Evolutionary conservation across 73 alveolate genomes (phyloP), one percentile per base, ranked within the genome.

Genomic region (Stentor roeselii): DNA sequence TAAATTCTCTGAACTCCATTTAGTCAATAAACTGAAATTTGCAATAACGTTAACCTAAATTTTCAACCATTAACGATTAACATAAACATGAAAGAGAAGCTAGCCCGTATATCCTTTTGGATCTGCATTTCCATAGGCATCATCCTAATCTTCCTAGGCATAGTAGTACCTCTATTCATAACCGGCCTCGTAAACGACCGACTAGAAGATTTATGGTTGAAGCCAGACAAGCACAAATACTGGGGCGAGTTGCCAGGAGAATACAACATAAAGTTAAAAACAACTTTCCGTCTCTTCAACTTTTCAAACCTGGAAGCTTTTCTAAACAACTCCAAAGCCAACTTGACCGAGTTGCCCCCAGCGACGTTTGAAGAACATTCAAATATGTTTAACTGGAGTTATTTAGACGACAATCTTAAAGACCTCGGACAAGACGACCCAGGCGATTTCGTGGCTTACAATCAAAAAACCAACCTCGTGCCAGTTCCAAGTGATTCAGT

Each of bases 281-380:
- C 30, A 50, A 11, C 67, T 11, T 50, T 50, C 21, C 6, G 21
- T 11, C 6, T 50, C 21, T 50, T 50, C 67, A 50, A 50, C 67
- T 50, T 11, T 21, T 11, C 67, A 50, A 50, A 50, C 21, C 30
- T 50, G 30, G 30, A 6, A 11, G 67, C 6, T 50, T 11, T 50
- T 11, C 6, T 50, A 6, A 50, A 50, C 21, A 21, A 21, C 6
- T 6, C 6, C 6, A 21, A 11, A 11, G 67, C 80, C 11, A 67
- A 21, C 42, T 27, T 67, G 14, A 40, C 34, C 2, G 80, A 67
- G 2, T 30, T 32, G n/a, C 80, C 80, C 0, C n/a, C 37, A 30
- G 37, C n/a, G 34, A 30, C 80, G 21, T 67, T 67, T 67, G 42
- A 67, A 67, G 80, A 67, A 40, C 34, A 67, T 67, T 30, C 80